Conservation (phyloP, 768 basidiomycete species). For the Chalciporus pseudorubinellus region DNA sequence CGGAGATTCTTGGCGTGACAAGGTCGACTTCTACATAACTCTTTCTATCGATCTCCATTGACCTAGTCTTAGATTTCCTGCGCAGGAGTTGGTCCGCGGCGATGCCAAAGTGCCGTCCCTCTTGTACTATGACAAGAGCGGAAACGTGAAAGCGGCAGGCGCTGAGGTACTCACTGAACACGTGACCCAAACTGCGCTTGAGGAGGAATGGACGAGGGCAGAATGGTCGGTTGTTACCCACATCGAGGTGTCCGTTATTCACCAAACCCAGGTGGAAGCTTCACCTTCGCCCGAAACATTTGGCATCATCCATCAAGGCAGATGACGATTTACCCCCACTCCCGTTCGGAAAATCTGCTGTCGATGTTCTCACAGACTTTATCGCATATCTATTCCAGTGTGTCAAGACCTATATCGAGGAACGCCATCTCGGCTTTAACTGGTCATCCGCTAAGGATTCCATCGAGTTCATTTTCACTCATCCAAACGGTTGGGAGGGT, state of each 20-base stretch:
- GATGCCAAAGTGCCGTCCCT: conserved; percentile 45
- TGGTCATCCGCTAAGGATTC: conserved; percentile 15
- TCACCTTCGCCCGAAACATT: conserved; percentile 16
- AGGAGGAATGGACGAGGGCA: conserved; percentile 20
- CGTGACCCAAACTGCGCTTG: conserved; percentile 33
- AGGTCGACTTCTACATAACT: conserved; percentile 1
- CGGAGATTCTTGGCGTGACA: conserved; percentile 9
- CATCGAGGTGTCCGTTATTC: neutral
- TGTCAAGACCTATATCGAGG: conserved; percentile 13
- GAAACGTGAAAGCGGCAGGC: conserved; percentile 37
- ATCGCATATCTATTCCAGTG: conserved; percentile 18
- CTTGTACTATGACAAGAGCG: conserved; percentile 41
- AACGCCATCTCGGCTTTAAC: conserved; percentile 11
- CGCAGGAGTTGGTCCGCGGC: conserved; percentile 36
- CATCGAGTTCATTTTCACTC: conserved; percentile 22
- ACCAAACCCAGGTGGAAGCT: conserved; percentile 25
- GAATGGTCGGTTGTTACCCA: conserved; percentile 15
- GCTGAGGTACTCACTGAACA: conserved; percentile 37
- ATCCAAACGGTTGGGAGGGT: conserved; percentile 31
- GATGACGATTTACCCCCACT: conserved; percentile 32
- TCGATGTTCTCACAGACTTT: conserved; percentile 23
- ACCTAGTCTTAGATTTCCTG: conserved; percentile 35
- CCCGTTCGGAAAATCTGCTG: conserved; percentile 18
- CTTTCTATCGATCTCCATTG: neutral
- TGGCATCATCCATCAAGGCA: conserved; percentile 17